phyloP scores from a whole-genome alignment of 768 basidiomycete genomes.

The Tephrocybe rancida region DNA sequence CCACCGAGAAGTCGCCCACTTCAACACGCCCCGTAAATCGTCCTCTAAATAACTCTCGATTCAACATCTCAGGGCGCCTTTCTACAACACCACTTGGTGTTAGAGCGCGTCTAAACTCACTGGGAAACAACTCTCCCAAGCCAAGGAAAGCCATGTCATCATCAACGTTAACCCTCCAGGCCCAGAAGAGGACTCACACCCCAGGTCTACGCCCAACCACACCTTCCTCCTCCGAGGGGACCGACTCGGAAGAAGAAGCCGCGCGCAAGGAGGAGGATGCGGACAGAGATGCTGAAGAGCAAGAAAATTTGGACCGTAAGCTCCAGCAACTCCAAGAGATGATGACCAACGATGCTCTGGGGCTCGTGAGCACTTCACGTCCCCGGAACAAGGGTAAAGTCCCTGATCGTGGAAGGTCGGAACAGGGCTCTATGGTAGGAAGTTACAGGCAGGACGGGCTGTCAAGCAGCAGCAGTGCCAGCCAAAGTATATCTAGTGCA shows the following conservation, averaged over 20 bases:
- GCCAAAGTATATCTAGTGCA: slow-evolving; percentile 74
- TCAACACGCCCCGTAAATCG: slow-evolving; percentile 30
- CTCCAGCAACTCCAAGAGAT: slow-evolving; percentile 67
- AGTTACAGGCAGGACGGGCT: slow-evolving; percentile 41
- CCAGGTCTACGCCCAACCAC: slow-evolving; percentile 44
- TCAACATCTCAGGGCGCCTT: slow-evolving; percentile 40
- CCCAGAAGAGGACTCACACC: slow-evolving; percentile 37
- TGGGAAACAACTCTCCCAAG: slow-evolving; percentile 54
- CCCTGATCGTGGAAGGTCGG: slow-evolving; percentile 46
- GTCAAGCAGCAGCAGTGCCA: slow-evolving; percentile 56
- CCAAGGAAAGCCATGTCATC: slow-evolving; percentile 66
- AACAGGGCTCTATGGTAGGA: slow-evolving; percentile 34
- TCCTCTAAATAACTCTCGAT: slow-evolving; percentile 33
- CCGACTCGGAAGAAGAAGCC: slow-evolving; percentile 64
- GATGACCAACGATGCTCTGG: slow-evolving; percentile 75
- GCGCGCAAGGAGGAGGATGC: slow-evolving; percentile 70
- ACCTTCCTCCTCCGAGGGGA: slow-evolving; percentile 53
- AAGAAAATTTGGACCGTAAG: slow-evolving; percentile 67
- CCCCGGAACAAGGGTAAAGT: slow-evolving; percentile 41
- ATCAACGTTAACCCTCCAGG: slow-evolving; percentile 73
- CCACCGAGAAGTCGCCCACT: slow-evolving; percentile 29
- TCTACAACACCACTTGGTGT: slow-evolving; percentile 58
- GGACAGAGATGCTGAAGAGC: slow-evolving; percentile 66
- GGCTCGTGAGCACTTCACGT: slow-evolving; percentile 55
- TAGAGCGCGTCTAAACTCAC: slow-evolving; percentile 71